These are phyloP conservation scores for Luffa acutangula DNA, from an alignment of 306 rosid genomes.

Conservation along the genomic window DNA sequence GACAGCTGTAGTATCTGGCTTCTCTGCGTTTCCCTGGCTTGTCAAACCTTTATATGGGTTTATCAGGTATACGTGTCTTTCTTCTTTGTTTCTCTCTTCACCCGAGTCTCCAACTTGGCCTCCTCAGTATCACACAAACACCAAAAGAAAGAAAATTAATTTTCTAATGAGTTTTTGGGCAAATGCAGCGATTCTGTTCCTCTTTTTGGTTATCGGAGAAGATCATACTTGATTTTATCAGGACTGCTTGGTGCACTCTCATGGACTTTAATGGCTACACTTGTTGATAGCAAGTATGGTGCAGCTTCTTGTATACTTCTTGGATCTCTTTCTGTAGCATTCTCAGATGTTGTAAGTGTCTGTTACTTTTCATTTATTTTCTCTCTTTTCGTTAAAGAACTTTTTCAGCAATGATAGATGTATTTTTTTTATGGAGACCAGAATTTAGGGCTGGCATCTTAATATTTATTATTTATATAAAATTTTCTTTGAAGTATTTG, in stretches of 20 bases:
- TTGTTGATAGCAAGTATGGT: conserved; percentile 68
- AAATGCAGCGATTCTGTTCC: conserved; percentile 87
- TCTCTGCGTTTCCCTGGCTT: conserved; percentile 94
- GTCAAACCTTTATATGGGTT: conserved; percentile 90
- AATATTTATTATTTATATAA: neutral
- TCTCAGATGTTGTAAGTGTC: conserved; percentile 95
- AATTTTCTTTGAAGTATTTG: neutral
- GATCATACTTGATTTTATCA: conserved; percentile 87
- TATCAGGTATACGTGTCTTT: conserved; percentile 50
- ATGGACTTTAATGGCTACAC: conserved; percentile 85
- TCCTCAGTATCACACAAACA: neutral
- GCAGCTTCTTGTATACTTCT: conserved; percentile 87
- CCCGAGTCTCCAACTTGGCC: neutral
- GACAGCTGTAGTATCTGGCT: conserved; percentile 96
- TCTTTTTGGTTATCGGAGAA: conserved; percentile 92
- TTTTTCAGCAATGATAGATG: neutral
- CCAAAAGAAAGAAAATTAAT: neutral
- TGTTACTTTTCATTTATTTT: conserved; percentile 7
- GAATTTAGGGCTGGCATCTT: neutral
- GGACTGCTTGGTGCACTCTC: conserved; percentile 95
- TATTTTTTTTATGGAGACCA: neutral
- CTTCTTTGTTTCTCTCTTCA: neutral
- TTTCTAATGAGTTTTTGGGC: conserved; percentile 10
- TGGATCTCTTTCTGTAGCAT: conserved; percentile 96
- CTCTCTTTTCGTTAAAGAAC: neutral